phyloP scores from a whole-genome alignment of 2,329 filamentous ascomycete genomes.

The Colletotrichum brevisporum region DNA sequence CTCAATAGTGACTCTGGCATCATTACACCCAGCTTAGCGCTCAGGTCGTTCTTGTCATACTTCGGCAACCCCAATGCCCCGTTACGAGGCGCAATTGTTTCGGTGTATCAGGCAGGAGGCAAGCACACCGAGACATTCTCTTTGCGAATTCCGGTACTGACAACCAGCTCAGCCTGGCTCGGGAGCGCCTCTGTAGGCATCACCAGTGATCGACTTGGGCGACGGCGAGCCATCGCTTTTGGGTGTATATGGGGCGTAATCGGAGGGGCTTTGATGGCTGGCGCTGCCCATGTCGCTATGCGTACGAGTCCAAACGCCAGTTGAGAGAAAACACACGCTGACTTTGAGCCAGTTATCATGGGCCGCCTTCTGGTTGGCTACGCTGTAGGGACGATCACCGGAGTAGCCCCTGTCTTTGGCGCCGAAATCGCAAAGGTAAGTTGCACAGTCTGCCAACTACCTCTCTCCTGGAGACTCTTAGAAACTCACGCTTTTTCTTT shows the following conservation, averaged over 20 bases:
- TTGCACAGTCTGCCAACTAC: neutral
- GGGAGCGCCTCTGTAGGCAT: slow-evolving; percentile 56
- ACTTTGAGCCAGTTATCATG: slow-evolving; percentile 49
- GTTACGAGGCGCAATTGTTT: slow-evolving; percentile 56
- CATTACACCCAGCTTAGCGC: slow-evolving; percentile 56
- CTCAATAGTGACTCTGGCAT: slow-evolving; percentile 56
- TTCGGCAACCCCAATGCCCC: slow-evolving; percentile 53
- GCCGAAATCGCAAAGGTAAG: slow-evolving; percentile 57
- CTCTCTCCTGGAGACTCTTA: neutral
- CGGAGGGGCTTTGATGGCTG: slow-evolving; percentile 57
- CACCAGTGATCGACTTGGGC: slow-evolving; percentile 54
- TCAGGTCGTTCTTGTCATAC: slow-evolving; percentile 52
- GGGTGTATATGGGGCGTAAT: slow-evolving; percentile 57
- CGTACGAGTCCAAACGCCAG: slow-evolving; percentile 45
- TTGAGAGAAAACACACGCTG: neutral
- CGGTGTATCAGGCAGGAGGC: slow-evolving; percentile 57
- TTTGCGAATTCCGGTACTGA: neutral
- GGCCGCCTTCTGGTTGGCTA: slow-evolving; percentile 55
- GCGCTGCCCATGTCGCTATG: slow-evolving; percentile 57
- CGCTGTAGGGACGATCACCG: slow-evolving; percentile 57
- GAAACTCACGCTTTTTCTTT: neutral
- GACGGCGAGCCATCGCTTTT: slow-evolving; percentile 56
- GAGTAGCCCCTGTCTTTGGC: slow-evolving; percentile 57
- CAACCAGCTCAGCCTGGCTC: slow-evolving; percentile 50
- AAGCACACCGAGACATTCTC: neutral